Evolutionary conservation across 148 eudicot species (phyloP), one percentile per base, ranked within the genome.

Genomic region (Cornus kousa): DNA sequence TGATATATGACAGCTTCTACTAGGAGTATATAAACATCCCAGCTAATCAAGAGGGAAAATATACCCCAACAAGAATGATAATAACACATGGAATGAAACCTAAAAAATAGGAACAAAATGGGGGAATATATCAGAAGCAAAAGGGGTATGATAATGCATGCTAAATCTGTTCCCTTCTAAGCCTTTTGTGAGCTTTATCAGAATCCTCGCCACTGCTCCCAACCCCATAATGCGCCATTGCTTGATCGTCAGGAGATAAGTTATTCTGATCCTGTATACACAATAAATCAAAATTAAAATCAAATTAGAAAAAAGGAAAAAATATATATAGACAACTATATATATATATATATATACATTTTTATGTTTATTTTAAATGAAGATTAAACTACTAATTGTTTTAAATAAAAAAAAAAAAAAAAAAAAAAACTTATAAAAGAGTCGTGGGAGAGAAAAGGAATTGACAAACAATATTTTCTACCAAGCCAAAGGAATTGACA

Each of bases 101-200:
- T 43, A 35, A 4, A 35, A 35, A 35, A 35, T 35, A 35, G 37
- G 37, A 35, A 35, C 37, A 35, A 35, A 35, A 35, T 35, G 33
- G 39, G 22, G 48, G 48, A 19, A 43, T 22, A 20, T 5, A 16
- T 7, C 40, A 24, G 71, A 50, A 46, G 19, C 48, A 43, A 13
- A 13, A 17, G 50, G 43, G 64, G 4, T 6, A 43, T 43, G 48
- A 20, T 39, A 67, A 67, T 53, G 46, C 1, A 74, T 65, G 73
- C 86, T 90, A 87, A 86, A 76, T 84, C 53, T 80, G 81, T 59
- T 85, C 84, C 3, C 76, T 81, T 81, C 84, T 85, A 43, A 81
- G 76, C 78, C 93, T 90, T 88, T 93, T 91, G 67, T 83, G 84
- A 62, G 86, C 82, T 65, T 80, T 88, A 77, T 74, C 77, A 70